Evolutionary conservation across 2,329 filamentous ascomycete genomes (phyloP).

Genomic region (Neurospora sp.): DNA sequence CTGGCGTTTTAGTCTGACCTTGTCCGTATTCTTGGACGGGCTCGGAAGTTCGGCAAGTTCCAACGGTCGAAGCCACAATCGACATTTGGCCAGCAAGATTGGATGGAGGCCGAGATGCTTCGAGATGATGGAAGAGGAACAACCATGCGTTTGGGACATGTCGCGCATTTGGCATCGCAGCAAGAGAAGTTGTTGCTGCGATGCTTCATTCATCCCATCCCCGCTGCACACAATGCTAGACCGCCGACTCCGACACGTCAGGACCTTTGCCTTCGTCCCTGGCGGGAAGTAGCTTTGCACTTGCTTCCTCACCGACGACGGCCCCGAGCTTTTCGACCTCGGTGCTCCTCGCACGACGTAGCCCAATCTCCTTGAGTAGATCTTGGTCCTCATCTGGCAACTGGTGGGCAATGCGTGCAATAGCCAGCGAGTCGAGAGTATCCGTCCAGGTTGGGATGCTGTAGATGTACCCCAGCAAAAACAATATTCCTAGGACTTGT

Average conservation of each 20-base stretch:
- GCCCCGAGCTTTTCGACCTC: background rate
- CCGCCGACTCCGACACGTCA: background rate
- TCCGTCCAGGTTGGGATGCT: slow-evolving; percentile 6
- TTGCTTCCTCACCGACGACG: background rate
- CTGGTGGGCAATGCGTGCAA: slow-evolving; percentile 13
- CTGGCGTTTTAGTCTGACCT: background rate
- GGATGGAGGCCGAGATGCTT: background rate
- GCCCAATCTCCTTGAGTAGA: background rate
- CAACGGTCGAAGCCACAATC: background rate
- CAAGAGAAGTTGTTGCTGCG: too few species aligned
- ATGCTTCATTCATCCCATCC: background rate
- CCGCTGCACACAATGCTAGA: background rate
- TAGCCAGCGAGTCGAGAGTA: slow-evolving; percentile 6
- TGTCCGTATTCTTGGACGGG: background rate
- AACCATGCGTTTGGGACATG: too few species aligned
- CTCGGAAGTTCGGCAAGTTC: background rate
- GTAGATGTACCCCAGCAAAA: slow-evolving; percentile 7
- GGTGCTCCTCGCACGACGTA: background rate
- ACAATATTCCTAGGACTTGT: slow-evolving; percentile 2
- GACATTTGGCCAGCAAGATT: background rate
- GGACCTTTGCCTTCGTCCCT: background rate
- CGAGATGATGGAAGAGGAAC: too few species aligned
- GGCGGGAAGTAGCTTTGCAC: background rate
- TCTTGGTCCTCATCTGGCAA: background rate
- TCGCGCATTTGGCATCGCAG: too few species aligned